Evolutionary conservation across 441 rosid genomes (phyloP).

Genomic region (Jatropha podagrica): DNA sequence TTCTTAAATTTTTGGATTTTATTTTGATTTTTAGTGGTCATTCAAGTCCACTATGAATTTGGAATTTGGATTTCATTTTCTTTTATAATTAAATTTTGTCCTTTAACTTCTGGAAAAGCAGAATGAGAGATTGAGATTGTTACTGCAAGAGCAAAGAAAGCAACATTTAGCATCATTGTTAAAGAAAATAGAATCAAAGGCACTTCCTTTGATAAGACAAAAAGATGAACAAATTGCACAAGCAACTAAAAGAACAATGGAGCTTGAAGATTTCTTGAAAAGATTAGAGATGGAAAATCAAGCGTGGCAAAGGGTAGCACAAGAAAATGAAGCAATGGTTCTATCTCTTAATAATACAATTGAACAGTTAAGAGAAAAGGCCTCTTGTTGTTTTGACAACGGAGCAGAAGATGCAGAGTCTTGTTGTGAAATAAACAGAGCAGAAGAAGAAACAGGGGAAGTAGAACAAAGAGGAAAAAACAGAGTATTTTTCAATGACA

Average conservation of each 20-base stretch:
- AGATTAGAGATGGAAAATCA: conserved; percentile 64
- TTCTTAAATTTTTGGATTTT: no score
- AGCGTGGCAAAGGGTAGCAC: conserved; percentile 67
- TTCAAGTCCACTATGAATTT: background rate
- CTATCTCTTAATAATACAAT: conserved; percentile 47
- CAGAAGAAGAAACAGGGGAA: background rate
- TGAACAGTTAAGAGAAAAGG: conserved; percentile 48
- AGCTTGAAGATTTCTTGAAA: conserved; percentile 50
- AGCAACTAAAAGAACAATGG: conserved; percentile 47
- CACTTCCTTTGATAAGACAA: conserved; percentile 41
- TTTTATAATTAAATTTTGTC: background rate
- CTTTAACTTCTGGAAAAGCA: conserved; percentile 18
- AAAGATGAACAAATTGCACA: conserved; percentile 65
- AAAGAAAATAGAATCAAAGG: conserved; percentile 45
- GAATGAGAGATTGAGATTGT: conserved; percentile 60
- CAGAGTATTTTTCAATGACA: conserved; percentile 22
- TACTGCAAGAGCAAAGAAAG: conserved; percentile 62
- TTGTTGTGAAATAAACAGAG: conserved; percentile 33
- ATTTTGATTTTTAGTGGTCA: background rate
- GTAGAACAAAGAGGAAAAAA: conserved; percentile 12
- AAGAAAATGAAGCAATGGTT: conserved; percentile 61
- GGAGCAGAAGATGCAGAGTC: conserved; percentile 50
- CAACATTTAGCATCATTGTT: conserved; percentile 42
- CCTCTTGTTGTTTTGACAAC: conserved; percentile 28
- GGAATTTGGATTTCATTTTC: background rate